Percentiles rank a stretch among this genome's conserved stretches.
Evolutionary conservation across 2,329 filamentous ascomycete species (phyloP).

Genomic region (Aphanocladium album): DNA sequence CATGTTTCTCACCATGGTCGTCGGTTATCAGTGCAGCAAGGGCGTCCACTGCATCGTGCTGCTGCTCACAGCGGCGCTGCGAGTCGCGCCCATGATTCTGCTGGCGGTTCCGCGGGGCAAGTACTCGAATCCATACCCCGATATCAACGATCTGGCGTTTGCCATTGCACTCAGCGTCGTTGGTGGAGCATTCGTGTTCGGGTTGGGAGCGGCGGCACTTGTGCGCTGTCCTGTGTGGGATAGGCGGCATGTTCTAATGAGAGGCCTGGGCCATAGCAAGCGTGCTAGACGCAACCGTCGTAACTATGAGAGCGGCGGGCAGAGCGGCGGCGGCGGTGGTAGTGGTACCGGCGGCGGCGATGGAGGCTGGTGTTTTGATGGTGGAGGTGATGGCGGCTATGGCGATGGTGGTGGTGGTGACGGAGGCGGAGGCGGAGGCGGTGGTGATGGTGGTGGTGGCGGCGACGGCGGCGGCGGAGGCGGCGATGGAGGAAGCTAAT

Average conservation of each 20-base stretch:
- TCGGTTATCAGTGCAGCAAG: conserved; percentile 4
- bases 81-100: conserved; percentile 7
- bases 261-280: neutral
- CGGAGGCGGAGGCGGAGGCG: neutral
- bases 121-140: neutral
- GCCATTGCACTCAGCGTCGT: conserved; percentile 1
- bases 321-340: neutral
- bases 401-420: neutral
- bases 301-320: neutral
- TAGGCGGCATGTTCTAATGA: neutral
- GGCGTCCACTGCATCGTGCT: conserved; percentile 5
- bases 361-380: conserved; percentile 5
- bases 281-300: neutral
- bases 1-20: neutral
- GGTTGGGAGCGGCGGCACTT: neutral
- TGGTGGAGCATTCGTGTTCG: neutral
- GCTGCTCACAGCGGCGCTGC: neutral
- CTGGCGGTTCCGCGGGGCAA: neutral
- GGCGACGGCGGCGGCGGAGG: neutral
- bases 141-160: neutral
- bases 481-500: neutral
- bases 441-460: neutral
- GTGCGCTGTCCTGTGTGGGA: conserved; percentile 5
- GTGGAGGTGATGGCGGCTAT: neutral
- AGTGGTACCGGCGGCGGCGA: neutral